Evolutionary conservation across 1,139 yeast genomes (phyloP), one percentile per base, ranked within the genome.

Genomic region (Kodamaea suecica): DNA sequence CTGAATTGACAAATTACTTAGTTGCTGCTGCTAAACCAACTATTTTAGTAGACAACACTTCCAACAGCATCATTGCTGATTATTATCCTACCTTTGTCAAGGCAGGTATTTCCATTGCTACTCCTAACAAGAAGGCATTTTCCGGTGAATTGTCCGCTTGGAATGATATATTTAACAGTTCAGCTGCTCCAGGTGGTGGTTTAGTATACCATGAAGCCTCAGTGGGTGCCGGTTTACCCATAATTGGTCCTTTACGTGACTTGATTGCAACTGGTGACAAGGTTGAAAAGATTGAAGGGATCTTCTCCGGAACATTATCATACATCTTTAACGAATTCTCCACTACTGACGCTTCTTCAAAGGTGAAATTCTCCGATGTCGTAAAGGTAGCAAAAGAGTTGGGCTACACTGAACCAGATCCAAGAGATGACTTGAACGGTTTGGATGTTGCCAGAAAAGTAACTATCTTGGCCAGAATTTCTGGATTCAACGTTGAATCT

Each of bases 371-470:
- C 57, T 87, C 97, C 20, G 95, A 90, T 38, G 82, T 94, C 33
- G 98, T 92, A 38, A 70, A 74, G 45, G 79, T 80, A 35, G 98
- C 99, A 31, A 90, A 90, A 64, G 66, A 80, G 30, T 73, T 87
- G 49, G 99, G 99, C 31, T 92, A 87, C 75, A 92, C 97, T 29
- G 99, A 94, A 64, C 98, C 99, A 34, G 99, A 92, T 61, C 98
- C 98, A 59, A 81, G 99, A 66, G 99, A 92, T 59, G 99, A 92
- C 58, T 77, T 92, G 61, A 92, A 92, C 59, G 99, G 99, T 40
- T 74, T 92, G 59, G 98, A 92, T 55, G 97, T 92, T 41, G 99
- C 99, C 27, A 83, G 98, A 73, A 92, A 92, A 63, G 96, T 92
- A 23, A 88, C 98, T 19, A 92, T 92, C 45, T 76, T 92, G 45